Evolutionary conservation across 257 asterid species (phyloP).

Genomic region (Solanum phureja): DNA sequence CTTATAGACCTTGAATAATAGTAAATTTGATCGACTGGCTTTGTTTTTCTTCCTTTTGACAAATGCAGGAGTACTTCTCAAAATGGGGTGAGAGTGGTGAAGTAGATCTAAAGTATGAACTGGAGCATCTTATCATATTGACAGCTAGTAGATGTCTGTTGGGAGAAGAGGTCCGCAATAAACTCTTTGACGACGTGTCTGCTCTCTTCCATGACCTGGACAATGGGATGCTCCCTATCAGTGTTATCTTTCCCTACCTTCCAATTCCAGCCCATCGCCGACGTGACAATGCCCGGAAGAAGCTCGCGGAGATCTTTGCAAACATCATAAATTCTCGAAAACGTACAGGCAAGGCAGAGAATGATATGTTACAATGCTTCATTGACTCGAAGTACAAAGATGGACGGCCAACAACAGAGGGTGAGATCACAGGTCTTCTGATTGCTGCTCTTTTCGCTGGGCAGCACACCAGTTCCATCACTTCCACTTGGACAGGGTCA

Average conservation of each 20-base stretch:
- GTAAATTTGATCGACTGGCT: background rate
- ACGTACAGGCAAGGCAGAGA: constrained; percentile 48
- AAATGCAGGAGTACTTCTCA: constrained; percentile 62
- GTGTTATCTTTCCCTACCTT: constrained; percentile 81
- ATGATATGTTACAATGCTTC: constrained; percentile 82
- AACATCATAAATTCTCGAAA: constrained; percentile 62
- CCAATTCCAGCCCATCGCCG: constrained; percentile 91
- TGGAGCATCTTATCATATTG: constrained; percentile 83
- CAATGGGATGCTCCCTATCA: constrained; percentile 90
- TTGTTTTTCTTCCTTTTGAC: background rate
- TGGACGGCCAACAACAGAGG: constrained; percentile 67
- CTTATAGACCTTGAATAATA: background rate
- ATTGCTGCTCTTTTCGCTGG: constrained; percentile 97
- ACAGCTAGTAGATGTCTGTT: constrained; percentile 89
- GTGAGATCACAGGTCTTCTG: constrained; percentile 80
- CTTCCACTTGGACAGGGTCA: constrained; percentile 93
- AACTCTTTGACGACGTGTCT: constrained; percentile 85
- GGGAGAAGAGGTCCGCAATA: constrained; percentile 90
- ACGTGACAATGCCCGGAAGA: constrained; percentile 87
- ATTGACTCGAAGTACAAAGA: constrained; percentile 92
- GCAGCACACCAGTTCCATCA: constrained; percentile 95
- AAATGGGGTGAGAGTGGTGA: constrained; percentile 96
- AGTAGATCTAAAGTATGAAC: constrained; percentile 78
- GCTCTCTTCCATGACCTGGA: constrained; percentile 96
- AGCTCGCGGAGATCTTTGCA: constrained; percentile 62